These are phyloP conservation scores for Calophaca sinica DNA, from an alignment of 306 rosid species.

Conservation along the genomic window DNA sequence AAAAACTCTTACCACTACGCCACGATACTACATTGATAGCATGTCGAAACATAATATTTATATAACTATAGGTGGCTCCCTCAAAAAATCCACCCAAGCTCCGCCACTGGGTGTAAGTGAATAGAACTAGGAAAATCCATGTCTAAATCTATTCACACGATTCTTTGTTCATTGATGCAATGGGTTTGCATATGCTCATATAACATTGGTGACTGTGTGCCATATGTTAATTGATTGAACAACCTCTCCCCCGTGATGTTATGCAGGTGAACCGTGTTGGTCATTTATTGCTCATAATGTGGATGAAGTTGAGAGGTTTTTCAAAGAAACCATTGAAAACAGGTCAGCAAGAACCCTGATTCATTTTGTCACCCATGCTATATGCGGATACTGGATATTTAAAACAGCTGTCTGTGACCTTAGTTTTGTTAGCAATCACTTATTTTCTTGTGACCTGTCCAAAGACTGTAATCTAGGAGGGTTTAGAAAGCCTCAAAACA, in stretches of 20 bases:
- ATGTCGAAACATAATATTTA: too few species aligned
- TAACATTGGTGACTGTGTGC: conserved; percentile 29
- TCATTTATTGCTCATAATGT: conserved; percentile 72
- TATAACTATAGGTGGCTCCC: too few species aligned
- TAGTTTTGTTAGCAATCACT: neutral
- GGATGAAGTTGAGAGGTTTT: conserved; percentile 86
- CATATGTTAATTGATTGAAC: conserved; percentile 24
- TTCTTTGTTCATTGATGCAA: conserved; percentile 14
- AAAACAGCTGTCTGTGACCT: conserved; percentile 11
- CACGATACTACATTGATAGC: too few species aligned
- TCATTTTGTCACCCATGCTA: conserved; percentile 7
- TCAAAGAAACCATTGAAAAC: conserved; percentile 87
- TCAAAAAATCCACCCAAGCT: too few species aligned
- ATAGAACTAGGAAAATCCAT: neutral
- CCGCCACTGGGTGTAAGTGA: neutral
- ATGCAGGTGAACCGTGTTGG: conserved; percentile 89
- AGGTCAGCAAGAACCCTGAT: conserved; percentile 59
- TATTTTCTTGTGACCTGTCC: conserved; percentile 12
- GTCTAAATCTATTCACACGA: conserved; percentile 19
- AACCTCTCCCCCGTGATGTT: conserved; percentile 37
- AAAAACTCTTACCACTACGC: too few species aligned
- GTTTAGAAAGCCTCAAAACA: conserved; percentile 24
- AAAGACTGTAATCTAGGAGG: conserved; percentile 30
- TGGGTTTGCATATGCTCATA: conserved; percentile 20
- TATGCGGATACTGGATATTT: conserved; percentile 4